These are phyloP conservation scores for Diaporthe helianthi DNA, from an alignment of 2,329 filamentous ascomycete species.

Conservation along the genomic window DNA sequence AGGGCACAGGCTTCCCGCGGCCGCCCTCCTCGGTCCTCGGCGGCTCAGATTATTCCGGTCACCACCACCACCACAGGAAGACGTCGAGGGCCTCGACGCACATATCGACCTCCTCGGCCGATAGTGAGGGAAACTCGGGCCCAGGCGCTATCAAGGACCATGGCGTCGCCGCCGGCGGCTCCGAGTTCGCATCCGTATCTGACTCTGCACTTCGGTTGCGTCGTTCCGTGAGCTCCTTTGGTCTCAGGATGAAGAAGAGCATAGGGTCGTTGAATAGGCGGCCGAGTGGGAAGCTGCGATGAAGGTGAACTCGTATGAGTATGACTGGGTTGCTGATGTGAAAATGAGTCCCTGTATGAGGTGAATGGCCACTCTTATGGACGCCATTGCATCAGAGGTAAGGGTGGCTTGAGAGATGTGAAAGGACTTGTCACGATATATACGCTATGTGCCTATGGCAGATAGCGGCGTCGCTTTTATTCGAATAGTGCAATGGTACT, in stretches of 20 bases:
- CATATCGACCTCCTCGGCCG: neutral
- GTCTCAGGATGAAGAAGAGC: constrained; percentile 23
- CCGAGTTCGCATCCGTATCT: too few species aligned
- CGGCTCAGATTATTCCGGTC: neutral
- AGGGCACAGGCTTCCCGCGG: constrained; percentile 8
- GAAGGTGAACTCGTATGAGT: neutral
- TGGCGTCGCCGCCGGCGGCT: too few species aligned
- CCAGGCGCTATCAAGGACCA: neutral
- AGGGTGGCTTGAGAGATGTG: neutral
- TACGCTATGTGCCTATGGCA: too few species aligned
- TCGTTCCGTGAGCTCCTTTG: neutral
- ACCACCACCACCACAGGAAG: neutral
- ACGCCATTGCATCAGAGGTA: neutral
- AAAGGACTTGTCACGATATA: too few species aligned
- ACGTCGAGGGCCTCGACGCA: neutral
- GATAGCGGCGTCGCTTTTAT: too few species aligned
- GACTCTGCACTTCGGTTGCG: neutral
- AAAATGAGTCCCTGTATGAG: neutral
- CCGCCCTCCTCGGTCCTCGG: neutral
- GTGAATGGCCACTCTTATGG: neutral
- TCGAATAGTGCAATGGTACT: too few species aligned
- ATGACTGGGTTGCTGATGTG: neutral
- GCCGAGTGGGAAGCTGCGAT: neutral
- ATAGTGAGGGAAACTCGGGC: neutral
- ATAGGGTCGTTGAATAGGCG: constrained; percentile 11